Base-by-base conservation (phyloP, 176 grass and related monocot genomes). In the Panicum miliaceum region DNA sequence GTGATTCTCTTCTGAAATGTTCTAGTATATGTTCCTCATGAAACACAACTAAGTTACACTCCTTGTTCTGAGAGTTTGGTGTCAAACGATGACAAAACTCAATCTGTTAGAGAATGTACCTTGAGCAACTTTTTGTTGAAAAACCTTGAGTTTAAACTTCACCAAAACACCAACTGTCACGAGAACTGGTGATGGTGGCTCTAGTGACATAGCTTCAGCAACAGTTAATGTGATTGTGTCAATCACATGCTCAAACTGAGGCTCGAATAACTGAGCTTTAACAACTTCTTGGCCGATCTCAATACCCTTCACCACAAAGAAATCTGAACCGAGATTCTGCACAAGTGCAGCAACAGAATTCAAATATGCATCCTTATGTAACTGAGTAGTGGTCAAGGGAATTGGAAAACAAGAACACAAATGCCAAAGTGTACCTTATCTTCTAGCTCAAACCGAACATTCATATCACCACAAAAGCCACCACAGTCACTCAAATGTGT, bases 161-260 rank as follows among this genome's bases (percentile, higher is more conserved):
- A 95, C 80, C 36, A 87, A 84, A 86, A 88, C 91, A 90, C 89
- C 93, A 84, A 95, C 73, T 69, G 93, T 98, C 77, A 98, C 82
- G 35, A 95, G 94, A 74, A 98, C 87, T 54, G 91, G 96, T 79
- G 96, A 98, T 82, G 96, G 85, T 41, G 96, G 96, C 87, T 93
- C 89, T 53, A 98, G 66, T 7, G 96, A 98, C 91, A 98, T 98
- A 69, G 96, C 91, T 91, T 98, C 93, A 84, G 96, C 93, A 53
- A 98, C 89, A 77, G 96, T 98, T 70, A 98, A 88, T 54, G 89
- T 86, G 54, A 95, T 95, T 13, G 68, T 88, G 63, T 98, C 93
- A 50, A 54, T 71, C 60, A 95, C 91, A 85, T 98, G 96, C 48
- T 98, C 88, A 87, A 95, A 90, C 57, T 93, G 78, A 85, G 93